Base-by-base conservation (phyloP, 2,329 filamentous ascomycete genomes). In the Bertia moriformis region DNA sequence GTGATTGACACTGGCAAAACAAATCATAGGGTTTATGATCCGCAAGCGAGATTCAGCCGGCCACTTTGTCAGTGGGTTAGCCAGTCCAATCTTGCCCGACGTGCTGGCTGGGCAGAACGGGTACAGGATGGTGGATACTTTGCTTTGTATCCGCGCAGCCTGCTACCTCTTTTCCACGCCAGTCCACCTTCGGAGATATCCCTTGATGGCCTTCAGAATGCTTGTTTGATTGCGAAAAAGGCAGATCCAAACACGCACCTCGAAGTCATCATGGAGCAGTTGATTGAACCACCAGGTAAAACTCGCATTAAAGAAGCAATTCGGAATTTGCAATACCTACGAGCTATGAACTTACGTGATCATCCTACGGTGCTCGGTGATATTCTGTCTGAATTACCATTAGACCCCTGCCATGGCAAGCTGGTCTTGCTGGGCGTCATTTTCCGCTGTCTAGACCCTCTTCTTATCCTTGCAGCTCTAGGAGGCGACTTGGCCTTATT, bases 401-500 rank as follows among this genome's bases (percentile, higher is more conserved):
- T 68, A 3, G 56, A 63, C 41, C 67, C 66, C 4, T 45, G 51
- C 3, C 45, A 63, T 24, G 66, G 60, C 19, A 70, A 68, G 43
- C 62, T 70, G 59, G 57, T 70, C 39, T 40, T 69, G 15, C 50
- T 71, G 7, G 67, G 67, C 4, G 50, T 67, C 18, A 58, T 71
- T 36, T 71, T 71, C 51, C 56, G 58, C 27, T 71, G 67, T 45
- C 51, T 71, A 3, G 64, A 69, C 43, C 64, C 66, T 0, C 59
- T 70, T 45, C 45, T 71, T 19, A 58, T 67, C 19, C 44, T 66
- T 4, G n/a, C n/a, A n/a, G n/a, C n/a, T n/a, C n/a, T n/a, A n/a
- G n/a, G n/a, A n/a, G n/a, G n/a, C n/a, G n/a, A n/a, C n/a, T n/a
- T n/a, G n/a, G n/a, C n/a, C n/a, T n/a, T n/a, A n/a, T n/a, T n/a